Percentiles rank a stretch among this genome's conserved stretches.
Conservation (phyloP, 768 basidiomycete genomes). For the Agaricus sinodeliciosus region DNA sequence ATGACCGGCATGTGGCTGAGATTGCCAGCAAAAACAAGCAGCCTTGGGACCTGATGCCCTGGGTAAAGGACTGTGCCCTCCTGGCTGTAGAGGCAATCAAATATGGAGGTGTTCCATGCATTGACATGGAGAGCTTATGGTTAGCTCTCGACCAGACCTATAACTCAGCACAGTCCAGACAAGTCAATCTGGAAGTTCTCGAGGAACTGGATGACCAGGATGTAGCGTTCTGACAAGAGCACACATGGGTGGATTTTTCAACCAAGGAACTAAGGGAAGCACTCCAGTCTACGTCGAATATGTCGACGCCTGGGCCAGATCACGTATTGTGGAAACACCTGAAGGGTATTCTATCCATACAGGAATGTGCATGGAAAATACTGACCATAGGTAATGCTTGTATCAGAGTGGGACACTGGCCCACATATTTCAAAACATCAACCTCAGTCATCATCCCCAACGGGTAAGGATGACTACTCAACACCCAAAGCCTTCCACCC, state of each 20-base stretch:
- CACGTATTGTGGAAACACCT: no score
- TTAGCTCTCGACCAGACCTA: background rate
- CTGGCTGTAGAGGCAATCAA: background rate
- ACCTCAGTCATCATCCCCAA: slow-evolving; percentile 13
- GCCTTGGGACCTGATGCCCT: background rate
- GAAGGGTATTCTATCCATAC: no score
- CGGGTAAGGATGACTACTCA: slow-evolving; percentile 4
- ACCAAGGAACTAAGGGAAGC: no score
- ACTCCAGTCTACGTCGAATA: no score
- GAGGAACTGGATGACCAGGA: no score
- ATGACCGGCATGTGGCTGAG: background rate
- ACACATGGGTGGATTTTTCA: no score
- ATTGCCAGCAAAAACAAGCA: background rate
- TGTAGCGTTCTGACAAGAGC: background rate
- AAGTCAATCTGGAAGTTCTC: background rate
- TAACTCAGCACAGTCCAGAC: background rate
- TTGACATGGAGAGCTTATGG: background rate
- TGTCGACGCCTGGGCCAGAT: no score
- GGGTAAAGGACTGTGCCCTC: background rate
- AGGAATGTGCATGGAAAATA: background rate
- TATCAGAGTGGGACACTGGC: background rate
- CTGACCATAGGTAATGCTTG: background rate
- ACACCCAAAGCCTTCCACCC: background rate
- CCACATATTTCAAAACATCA: slow-evolving; percentile 10
- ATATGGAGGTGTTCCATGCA: background rate